Percentiles rank a stretch among this genome's conserved stretches.
Evolutionary conservation across 148 eudicot species (phyloP).

Genomic region (Beta vulgaris): DNA sequence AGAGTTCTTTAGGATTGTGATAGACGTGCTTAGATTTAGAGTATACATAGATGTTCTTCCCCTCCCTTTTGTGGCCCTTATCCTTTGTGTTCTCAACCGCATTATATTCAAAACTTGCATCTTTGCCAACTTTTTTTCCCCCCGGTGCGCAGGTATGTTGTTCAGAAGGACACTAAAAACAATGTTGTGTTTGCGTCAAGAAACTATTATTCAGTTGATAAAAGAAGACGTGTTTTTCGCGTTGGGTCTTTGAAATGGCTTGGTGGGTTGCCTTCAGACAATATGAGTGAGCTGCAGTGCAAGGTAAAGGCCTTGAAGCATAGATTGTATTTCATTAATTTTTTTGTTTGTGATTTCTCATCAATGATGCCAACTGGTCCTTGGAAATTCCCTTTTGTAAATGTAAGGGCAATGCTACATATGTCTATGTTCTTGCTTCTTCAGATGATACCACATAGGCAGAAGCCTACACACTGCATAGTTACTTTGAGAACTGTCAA

Average conservation of each 20-base stretch:
- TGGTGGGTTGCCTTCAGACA: constrained; percentile 42
- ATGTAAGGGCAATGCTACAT: not conserved
- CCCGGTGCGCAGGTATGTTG: constrained; percentile 70
- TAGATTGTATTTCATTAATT: not conserved
- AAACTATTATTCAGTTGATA: constrained; percentile 80
- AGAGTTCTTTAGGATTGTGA: constrained; percentile 13
- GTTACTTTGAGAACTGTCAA: not conserved
- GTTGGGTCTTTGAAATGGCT: constrained; percentile 95
- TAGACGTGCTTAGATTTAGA: not conserved
- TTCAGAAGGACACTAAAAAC: constrained; percentile 82
- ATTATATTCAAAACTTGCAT: not conserved
- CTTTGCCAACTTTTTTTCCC: not conserved
- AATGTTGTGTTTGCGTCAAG: constrained; percentile 94
- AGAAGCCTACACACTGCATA: not conserved
- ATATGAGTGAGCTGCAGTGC: constrained; percentile 57
- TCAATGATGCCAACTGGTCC: not conserved
- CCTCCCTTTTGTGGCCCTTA: not conserved
- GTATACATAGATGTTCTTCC: not conserved
- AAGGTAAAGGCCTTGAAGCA: constrained; percentile 46
- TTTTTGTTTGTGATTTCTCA: not conserved
- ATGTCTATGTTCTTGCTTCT: not conserved
- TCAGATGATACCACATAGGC: not conserved
- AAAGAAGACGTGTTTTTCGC: constrained; percentile 83
- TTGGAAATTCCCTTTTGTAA: not conserved
- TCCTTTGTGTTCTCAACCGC: not conserved